Percentiles rank a stretch among this genome's conserved stretches.
phyloP scores from a whole-genome alignment of 208 protist genomes.

The Balamuthia mandrillaris region DNA sequence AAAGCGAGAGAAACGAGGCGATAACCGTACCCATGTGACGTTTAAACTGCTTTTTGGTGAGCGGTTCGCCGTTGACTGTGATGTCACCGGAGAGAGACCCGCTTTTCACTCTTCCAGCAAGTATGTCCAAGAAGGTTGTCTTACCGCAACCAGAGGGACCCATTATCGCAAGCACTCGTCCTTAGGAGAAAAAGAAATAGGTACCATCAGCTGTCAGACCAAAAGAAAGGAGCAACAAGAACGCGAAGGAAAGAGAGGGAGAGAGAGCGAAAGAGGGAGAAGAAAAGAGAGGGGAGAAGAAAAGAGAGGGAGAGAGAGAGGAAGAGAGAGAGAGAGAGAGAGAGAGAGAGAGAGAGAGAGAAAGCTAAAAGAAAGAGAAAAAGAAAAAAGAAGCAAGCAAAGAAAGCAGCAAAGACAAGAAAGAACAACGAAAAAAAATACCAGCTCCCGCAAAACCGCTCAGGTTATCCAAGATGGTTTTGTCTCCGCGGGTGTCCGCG shows the following conservation, averaged over 20 bases:
- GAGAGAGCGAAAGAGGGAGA: too few species aligned
- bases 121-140: not conserved
- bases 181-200: not conserved
- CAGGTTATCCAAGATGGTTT: not conserved
- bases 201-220: not conserved
- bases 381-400: not conserved
- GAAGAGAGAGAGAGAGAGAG: not conserved
- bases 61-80: not conserved
- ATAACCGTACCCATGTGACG: not conserved
- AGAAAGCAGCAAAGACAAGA: not conserved
- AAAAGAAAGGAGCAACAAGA: not conserved
- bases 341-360: not conserved
- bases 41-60: not conserved
- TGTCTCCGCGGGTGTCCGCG: not conserved
- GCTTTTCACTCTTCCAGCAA: not conserved
- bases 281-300: not conserved
- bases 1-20: not conserved
- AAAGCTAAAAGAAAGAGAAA: not conserved
- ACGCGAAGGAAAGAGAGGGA: not conserved
- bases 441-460: slow-evolving; percentile 22
- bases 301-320: too few species aligned
- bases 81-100: not conserved
- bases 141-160: slow-evolving; percentile 39
- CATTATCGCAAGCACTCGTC: slow-evolving; percentile 53
- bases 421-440: not conserved